These are phyloP conservation scores for Aschersonia sp. DNA, from an alignment of 2,329 filamentous ascomycete genomes.

Conservation along the genomic window DNA sequence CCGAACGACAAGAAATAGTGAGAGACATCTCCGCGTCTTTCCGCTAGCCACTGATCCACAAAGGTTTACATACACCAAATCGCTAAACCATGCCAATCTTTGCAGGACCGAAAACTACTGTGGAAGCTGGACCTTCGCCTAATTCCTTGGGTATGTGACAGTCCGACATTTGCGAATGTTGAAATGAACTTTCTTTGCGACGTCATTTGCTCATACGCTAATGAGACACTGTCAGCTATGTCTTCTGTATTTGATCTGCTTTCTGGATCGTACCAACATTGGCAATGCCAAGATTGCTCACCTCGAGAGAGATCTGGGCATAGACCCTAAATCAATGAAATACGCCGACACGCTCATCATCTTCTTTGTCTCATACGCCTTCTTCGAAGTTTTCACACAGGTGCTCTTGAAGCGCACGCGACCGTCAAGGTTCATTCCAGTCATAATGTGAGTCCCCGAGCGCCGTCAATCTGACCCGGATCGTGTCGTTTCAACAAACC, in stretches of 20 bases:
- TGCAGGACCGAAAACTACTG: conserved; percentile 44
- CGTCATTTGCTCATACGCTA: not conserved
- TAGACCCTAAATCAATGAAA: conserved; percentile 43
- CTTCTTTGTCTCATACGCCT: conserved; percentile 74
- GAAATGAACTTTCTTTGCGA: too few species aligned
- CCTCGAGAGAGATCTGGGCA: conserved; percentile 22
- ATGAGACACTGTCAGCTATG: conserved; percentile 32
- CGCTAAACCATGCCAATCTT: not conserved
- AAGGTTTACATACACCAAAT: too few species aligned
- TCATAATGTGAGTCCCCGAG: conserved; percentile 50
- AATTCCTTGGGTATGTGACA: conserved; percentile 38
- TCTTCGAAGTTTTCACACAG: conserved; percentile 69
- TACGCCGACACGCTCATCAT: conserved; percentile 68
- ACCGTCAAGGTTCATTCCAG: conserved; percentile 66
- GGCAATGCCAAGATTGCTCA: conserved; percentile 51
- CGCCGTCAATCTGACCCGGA: too few species aligned
- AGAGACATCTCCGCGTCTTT: conserved; percentile 13
- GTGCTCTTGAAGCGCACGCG: conserved; percentile 61
- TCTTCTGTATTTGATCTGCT: conserved; percentile 59
- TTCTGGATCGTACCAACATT: conserved; percentile 65
- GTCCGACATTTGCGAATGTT: not conserved
- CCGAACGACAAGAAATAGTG: conserved; percentile 48
- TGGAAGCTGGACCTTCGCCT: conserved; percentile 46
- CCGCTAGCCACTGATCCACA: not conserved
- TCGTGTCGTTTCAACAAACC: too few species aligned